Percentiles rank a stretch among this genome's conserved stretches.
Evolutionary conservation across 2,329 filamentous ascomycete genomes (phyloP).

Genomic region (Cladosporium oxysporum): DNA sequence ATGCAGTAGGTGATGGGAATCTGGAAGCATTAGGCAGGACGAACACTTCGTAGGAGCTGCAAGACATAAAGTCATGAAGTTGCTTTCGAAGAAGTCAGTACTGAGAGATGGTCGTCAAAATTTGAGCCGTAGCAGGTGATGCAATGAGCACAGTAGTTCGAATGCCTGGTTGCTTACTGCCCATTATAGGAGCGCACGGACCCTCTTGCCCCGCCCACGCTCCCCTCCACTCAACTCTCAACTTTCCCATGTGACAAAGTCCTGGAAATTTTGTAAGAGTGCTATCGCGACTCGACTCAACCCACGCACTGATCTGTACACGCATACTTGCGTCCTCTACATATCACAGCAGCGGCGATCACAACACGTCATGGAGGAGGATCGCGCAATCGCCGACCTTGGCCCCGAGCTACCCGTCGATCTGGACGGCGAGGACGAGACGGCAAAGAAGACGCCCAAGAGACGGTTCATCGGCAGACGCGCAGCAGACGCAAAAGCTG

Average conservation of each 20-base stretch:
- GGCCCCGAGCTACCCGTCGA: conserved; percentile 69
- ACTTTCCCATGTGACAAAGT: neutral
- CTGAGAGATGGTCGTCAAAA: no score
- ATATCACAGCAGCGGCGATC: neutral
- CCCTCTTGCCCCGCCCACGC: neutral
- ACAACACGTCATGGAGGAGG: conserved; percentile 66
- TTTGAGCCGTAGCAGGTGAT: no score
- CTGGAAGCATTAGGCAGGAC: neutral
- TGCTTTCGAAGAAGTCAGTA: neutral
- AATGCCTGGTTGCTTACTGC: neutral
- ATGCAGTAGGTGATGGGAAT: no score
- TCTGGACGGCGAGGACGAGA: conserved; percentile 52
- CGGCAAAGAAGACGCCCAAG: conserved; percentile 70
- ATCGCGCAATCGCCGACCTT: conserved; percentile 69
- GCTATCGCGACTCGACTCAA: neutral
- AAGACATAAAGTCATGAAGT: neutral
- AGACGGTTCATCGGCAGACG: conserved; percentile 88
- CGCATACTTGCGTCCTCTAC: neutral
- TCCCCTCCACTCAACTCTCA: neutral
- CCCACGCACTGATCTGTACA: neutral
- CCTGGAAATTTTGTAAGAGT: neutral
- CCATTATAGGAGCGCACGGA: neutral
- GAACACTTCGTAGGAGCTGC: neutral
- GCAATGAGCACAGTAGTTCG: neutral
- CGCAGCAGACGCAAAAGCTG: conserved; percentile 65